phyloP scores from a whole-genome alignment of 306 rosid genomes.

The Acacia confusa region DNA sequence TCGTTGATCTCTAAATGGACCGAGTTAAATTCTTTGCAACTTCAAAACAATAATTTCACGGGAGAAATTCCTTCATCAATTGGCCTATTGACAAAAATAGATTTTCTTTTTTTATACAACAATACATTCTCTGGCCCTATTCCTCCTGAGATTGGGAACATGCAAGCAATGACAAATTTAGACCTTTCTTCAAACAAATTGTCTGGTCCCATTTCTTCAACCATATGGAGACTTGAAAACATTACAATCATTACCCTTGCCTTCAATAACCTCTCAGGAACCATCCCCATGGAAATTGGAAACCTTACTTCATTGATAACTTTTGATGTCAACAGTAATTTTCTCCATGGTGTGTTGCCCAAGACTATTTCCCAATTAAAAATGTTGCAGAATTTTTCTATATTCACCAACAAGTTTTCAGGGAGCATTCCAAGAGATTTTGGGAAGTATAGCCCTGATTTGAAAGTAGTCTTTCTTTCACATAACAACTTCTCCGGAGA shows the following conservation, averaged over 20 bases:
- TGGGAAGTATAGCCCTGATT: constrained; percentile 48
- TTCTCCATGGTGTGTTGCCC: constrained; percentile 54
- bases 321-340: constrained; percentile 51
- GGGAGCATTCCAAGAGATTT: constrained; percentile 59
- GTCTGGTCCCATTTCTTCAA: constrained; percentile 48
- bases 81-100: constrained; percentile 51
- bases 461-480: constrained; percentile 41
- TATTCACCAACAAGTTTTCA: constrained; percentile 53
- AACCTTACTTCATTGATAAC: constrained; percentile 39
- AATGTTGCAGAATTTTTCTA: constrained; percentile 33
- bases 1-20: constrained; percentile 63
- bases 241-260: constrained; percentile 37
- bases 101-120: constrained; percentile 10
- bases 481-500: constrained; percentile 68
- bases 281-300: constrained; percentile 57
- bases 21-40: constrained; percentile 48
- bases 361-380: constrained; percentile 38
- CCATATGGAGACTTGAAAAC: constrained; percentile 46
- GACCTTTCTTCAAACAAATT: constrained; percentile 50
- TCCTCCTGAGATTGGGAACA: constrained; percentile 48
- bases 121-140: constrained; percentile 42
- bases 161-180: constrained; percentile 34
- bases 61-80: constrained; percentile 58
- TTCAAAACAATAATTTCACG: constrained; percentile 49
- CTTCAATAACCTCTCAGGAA: constrained; percentile 52